These are phyloP conservation scores for Colletotrichum scovillei DNA, from an alignment of 2,329 filamentous ascomycete species.

Conservation along the genomic window DNA sequence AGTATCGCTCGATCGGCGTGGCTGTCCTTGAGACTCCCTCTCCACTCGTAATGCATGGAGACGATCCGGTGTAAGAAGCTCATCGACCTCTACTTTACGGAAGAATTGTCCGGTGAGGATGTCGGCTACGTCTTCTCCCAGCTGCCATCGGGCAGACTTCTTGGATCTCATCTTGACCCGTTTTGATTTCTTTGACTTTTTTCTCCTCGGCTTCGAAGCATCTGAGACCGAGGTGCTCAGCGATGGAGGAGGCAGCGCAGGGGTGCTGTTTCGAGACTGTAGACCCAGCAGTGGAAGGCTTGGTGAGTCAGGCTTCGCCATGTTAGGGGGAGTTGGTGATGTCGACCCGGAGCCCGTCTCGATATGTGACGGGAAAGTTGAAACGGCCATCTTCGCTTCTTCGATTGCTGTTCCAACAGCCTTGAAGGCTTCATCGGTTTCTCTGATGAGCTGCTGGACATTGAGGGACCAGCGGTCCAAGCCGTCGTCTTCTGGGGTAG, in stretches of 20 bases:
- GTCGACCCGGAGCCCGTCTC: not conserved
- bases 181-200: constrained; percentile 52
- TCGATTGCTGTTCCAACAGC: constrained; percentile 54
- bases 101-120: constrained; percentile 67
- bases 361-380: constrained; percentile 16
- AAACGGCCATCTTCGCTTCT: constrained; percentile 47
- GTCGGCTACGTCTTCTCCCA: constrained; percentile 68
- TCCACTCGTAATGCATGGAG: constrained; percentile 34
- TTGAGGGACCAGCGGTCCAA: constrained; percentile 46
- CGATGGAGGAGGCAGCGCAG: constrained; percentile 40
- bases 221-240: constrained; percentile 47
- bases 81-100: constrained; percentile 66
- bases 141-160: constrained; percentile 59
- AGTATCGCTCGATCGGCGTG: constrained; percentile 43
- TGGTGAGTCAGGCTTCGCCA: constrained; percentile 25
- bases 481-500: constrained; percentile 8
- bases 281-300: constrained; percentile 35
- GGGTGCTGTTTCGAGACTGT: constrained; percentile 36
- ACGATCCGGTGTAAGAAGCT: constrained; percentile 67
- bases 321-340: constrained; percentile 31
- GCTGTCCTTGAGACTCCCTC: constrained; percentile 47
- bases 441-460: constrained; percentile 58
- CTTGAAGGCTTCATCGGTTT: constrained; percentile 63
- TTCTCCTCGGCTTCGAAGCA: constrained; percentile 50
- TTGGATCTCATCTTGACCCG: constrained; percentile 39